Evolutionary conservation across 2,329 filamentous ascomycete species (phyloP).

Genomic region (Scedosporium boydii): DNA sequence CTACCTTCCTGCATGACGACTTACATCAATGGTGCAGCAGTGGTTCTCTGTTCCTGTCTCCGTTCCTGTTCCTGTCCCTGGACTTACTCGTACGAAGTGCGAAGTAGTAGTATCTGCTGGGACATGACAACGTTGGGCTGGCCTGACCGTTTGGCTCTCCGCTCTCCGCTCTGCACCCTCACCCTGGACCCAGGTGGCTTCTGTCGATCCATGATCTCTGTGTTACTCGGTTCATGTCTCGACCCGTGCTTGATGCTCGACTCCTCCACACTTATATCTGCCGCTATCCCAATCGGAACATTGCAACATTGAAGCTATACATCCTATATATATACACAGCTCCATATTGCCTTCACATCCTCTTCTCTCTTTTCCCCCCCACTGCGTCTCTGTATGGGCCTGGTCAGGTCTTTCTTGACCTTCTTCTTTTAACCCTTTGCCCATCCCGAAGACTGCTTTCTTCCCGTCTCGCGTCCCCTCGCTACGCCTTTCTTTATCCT

Average conservation of each 20-base stretch:
- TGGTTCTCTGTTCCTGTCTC: background rate
- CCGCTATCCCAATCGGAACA: background rate
- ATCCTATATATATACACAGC: constrained; percentile 4
- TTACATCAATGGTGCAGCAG: background rate
- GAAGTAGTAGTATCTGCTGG: background rate
- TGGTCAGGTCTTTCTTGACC: background rate
- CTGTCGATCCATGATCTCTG: constrained; percentile 2
- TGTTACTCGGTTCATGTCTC: background rate
- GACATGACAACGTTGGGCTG: background rate
- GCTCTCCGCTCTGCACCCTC: background rate
- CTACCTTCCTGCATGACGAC: background rate
- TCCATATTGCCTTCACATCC: background rate
- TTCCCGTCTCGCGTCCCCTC: background rate
- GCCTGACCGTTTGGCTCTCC: background rate
- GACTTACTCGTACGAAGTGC: too few relatives aligned
- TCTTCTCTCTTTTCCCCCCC: background rate
- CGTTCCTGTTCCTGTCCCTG: too few relatives aligned
- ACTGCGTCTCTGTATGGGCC: background rate
- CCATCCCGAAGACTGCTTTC: background rate
- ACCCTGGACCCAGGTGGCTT: background rate
- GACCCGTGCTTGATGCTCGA: background rate
- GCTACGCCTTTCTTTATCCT: background rate
- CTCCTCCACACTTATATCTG: constrained; percentile 2
- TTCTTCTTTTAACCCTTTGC: background rate
- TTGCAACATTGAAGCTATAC: background rate